Evolutionary conservation across 805 yeast species (phyloP).

Genomic region (Wickerhamomyces rabaulensis): DNA sequence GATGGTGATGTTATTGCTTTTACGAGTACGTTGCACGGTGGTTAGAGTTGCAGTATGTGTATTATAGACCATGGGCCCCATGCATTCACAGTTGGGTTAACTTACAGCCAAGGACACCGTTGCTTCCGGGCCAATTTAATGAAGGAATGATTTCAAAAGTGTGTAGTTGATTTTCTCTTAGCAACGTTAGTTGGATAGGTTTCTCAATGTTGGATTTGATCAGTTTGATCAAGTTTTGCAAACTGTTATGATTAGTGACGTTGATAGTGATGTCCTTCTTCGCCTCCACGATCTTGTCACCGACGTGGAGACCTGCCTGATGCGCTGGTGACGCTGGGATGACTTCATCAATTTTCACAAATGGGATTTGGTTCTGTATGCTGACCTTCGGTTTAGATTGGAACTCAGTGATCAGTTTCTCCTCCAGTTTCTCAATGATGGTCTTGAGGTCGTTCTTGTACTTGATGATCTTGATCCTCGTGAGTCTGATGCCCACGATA

Average conservation of each 20-base stretch:
- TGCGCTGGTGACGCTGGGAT: conserved; percentile 45
- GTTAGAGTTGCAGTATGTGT: conserved; percentile 37
- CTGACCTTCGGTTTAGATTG: conserved; percentile 1
- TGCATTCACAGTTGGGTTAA: not conserved
- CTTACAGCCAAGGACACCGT: not conserved
- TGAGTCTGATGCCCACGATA: conserved; percentile 58
- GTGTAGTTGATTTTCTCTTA: not conserved
- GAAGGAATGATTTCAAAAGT: not conserved
- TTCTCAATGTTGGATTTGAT: not conserved
- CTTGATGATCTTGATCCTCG: conserved; percentile 60
- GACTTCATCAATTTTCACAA: conserved; percentile 36
- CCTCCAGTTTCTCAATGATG: conserved; percentile 43
- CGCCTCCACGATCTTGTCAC: conserved; percentile 41
- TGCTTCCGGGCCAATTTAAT: not conserved
- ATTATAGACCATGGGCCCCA: too few relatives aligned
- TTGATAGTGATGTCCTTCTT: conserved; percentile 37
- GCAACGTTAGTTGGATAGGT: not conserved
- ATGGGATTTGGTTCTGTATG: conserved; percentile 35
- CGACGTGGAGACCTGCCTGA: conserved; percentile 42
- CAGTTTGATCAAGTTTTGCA: conserved; percentile 18
- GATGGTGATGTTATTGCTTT: conserved; percentile 75
- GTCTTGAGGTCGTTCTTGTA: conserved; percentile 62
- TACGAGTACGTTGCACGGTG: conserved; percentile 94
- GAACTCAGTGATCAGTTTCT: conserved; percentile 41
- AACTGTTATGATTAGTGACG: conserved; percentile 49